Evolutionary conservation across 768 basidiomycete genomes (phyloP).

Genomic region (Termitomyces sp.): DNA sequence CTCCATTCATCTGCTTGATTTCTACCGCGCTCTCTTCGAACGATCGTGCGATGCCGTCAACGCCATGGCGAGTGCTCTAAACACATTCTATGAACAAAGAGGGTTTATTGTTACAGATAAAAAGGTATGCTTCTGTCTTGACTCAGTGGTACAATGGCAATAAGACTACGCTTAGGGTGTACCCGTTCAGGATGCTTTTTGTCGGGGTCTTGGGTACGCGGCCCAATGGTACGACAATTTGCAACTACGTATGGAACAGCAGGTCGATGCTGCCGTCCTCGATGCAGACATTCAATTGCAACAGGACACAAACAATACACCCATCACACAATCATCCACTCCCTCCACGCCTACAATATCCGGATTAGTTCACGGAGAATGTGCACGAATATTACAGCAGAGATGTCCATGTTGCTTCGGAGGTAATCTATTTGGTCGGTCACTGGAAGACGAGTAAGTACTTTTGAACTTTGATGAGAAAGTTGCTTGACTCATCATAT

Average conservation of each 20-base stretch:
- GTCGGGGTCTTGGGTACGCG: neutral
- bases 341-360: neutral
- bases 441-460: conserved; percentile 3
- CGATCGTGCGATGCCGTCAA: conserved; percentile 33
- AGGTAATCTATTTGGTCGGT: conserved; percentile 19
- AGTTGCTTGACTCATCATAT: neutral
- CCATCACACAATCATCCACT: neutral
- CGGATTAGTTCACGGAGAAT: neutral
- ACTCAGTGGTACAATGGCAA: neutral
- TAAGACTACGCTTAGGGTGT: neutral
- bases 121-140: conserved; percentile 17
- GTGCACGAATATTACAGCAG: conserved; percentile 20
- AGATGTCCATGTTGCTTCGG: conserved; percentile 33
- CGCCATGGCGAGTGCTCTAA: conserved; percentile 23
- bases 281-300: neutral
- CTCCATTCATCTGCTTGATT: conserved; percentile 27
- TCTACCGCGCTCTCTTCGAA: conserved; percentile 32
- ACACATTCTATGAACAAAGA: conserved; percentile 21
- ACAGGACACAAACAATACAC: neutral
- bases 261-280: neutral
- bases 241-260: neutral
- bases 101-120: neutral
- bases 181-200: neutral
- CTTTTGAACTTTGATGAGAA: too few species aligned
- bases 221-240: neutral